Conservation (phyloP, 2,329 filamentous ascomycete species). For the Tolypocladium tropicale region DNA sequence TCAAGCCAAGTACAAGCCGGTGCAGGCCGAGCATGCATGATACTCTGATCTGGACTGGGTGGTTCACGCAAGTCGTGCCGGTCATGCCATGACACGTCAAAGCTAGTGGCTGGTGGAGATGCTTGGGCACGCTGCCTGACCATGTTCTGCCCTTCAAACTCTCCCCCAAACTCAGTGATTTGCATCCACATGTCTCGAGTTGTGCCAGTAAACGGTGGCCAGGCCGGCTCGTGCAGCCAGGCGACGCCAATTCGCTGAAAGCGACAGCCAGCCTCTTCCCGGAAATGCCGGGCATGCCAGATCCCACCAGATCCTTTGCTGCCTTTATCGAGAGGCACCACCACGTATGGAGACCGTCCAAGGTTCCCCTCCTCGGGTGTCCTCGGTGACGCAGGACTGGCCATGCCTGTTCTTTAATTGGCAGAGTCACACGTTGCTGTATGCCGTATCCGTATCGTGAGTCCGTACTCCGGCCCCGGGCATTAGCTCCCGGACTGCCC, state of each 20-base stretch:
- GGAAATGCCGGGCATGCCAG: neutral
- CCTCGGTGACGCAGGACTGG: neutral
- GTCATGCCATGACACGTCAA: neutral
- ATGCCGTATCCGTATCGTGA: neutral
- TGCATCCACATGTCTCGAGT: neutral
- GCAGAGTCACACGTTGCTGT: neutral
- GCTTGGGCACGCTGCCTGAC: neutral
- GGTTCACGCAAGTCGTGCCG: neutral
- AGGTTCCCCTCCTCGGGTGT: neutral
- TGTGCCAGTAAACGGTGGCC: neutral
- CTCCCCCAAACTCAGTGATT: too few species aligned
- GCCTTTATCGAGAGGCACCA: neutral
- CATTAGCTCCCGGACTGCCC: constrained; percentile 1
- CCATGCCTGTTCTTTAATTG: neutral
- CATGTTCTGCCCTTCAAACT: neutral
- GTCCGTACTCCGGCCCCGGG: neutral
- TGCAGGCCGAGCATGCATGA: neutral
- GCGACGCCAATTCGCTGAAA: neutral
- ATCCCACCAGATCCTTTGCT: neutral
- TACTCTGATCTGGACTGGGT: neutral
- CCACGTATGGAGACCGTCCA: neutral
- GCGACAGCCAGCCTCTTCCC: neutral
- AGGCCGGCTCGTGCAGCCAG: neutral
- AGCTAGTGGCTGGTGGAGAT: neutral
- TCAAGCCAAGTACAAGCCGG: neutral